These are phyloP conservation scores for Hypomyces rosellus DNA, from an alignment of 2,329 filamentous ascomycete genomes.

Conservation along the genomic window DNA sequence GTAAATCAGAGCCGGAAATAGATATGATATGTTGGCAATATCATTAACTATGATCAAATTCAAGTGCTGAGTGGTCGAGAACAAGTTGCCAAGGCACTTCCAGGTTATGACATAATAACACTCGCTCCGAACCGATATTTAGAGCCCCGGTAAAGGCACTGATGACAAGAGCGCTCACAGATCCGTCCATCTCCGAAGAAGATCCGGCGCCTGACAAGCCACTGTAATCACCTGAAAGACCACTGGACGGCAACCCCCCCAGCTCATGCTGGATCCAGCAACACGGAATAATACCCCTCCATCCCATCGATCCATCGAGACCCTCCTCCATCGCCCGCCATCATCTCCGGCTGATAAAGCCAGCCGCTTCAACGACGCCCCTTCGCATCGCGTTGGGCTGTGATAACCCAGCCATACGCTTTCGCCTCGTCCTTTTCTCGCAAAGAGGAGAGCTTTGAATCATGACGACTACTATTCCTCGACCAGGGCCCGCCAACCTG, in stretches of 20 bases:
- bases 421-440: conserved; percentile 14
- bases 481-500: conserved; percentile 84
- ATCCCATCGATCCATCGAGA: conserved; percentile 10
- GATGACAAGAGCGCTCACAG: not conserved
- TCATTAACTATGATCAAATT: too few species aligned
- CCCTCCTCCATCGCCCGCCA: conserved; percentile 16
- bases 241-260: conserved; percentile 7
- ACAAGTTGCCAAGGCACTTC: too few species aligned
- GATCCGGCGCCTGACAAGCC: conserved; percentile 10
- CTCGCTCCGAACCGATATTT: not conserved
- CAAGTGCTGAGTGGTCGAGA: too few species aligned
- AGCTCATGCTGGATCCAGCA: not conserved
- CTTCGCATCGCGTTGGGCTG: conserved; percentile 11
- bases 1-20: too few species aligned
- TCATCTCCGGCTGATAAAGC: conserved; percentile 10
- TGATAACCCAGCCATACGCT: conserved; percentile 11
- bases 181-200: conserved; percentile 10
- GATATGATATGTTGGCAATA: too few species aligned
- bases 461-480: conserved; percentile 56
- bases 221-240: not conserved
- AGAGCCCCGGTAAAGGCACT: too few species aligned
- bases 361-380: conserved; percentile 5
- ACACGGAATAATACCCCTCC: not conserved
- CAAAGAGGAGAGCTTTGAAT: conserved; percentile 18
- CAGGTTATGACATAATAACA: conserved; percentile 1